phyloP scores from a whole-genome alignment of 208 protist genomes.

The Wallacemonas collosoma region DNA sequence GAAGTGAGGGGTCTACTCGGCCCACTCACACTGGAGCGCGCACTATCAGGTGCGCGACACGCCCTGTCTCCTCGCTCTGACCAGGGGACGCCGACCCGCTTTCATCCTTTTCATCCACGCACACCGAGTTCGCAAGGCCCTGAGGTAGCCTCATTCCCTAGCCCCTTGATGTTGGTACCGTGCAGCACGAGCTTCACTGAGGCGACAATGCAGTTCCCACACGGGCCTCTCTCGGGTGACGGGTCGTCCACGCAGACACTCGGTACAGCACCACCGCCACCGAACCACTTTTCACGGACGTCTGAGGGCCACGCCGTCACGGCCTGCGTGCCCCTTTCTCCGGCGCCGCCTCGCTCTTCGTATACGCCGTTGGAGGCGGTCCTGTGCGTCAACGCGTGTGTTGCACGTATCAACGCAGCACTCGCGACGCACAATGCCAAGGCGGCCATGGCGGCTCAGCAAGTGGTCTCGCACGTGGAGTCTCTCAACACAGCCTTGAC shows the following conservation, averaged over 20 bases:
- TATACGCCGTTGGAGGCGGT: conserved; percentile 13
- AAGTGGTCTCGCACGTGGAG: conserved; percentile 35
- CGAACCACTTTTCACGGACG: background rate
- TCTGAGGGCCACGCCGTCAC: background rate
- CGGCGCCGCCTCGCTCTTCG: too few relatives aligned
- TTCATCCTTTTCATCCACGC: background rate
- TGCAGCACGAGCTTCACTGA: background rate
- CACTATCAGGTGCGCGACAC: background rate
- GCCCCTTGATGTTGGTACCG: background rate
- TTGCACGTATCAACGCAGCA: conserved; percentile 47
- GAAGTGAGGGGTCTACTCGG: too few relatives aligned
- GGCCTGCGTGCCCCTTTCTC: too few relatives aligned
- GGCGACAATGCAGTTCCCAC: too few relatives aligned
- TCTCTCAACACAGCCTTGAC: conserved; percentile 39
- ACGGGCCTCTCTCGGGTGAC: background rate
- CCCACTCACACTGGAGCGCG: background rate
- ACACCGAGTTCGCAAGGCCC: background rate
- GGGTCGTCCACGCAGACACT: too few relatives aligned
- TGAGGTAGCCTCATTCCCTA: background rate
- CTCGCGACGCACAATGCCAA: conserved; percentile 56
- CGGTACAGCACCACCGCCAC: too few relatives aligned
- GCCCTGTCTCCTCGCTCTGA: background rate
- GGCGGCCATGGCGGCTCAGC: conserved; percentile 30
- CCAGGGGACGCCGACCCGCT: background rate
- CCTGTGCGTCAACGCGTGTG: conserved; percentile 29